Base-by-base conservation (phyloP, 305 asterid genomes). In the Solanum hybrid region DNA sequence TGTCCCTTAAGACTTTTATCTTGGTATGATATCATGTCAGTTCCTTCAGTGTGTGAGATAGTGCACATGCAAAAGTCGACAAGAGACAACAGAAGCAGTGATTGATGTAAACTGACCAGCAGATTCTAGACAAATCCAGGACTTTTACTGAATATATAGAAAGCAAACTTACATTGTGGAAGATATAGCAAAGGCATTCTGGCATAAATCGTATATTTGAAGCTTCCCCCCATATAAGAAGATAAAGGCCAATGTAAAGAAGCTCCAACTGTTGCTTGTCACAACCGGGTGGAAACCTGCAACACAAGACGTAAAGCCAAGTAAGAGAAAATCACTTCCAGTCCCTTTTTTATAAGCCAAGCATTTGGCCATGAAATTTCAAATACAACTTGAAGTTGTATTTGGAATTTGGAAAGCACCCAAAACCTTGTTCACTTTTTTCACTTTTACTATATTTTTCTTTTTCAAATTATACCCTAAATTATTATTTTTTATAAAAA, bases 191-290 rank as follows among this genome's bases (percentile, higher is more conserved):
- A 79, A 97, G 81, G 94, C 99, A 98, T 90, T 98, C 99, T 17
- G 99, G 99, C 99, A 98, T 98, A 90, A 98, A 98, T 40, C 99
- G 98, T 86, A 98, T 92, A 89, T 98, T 98, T 88, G 99, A 98
- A 91, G 99, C 99, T 96, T 98, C 99, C 51, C 99, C 99, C 99
- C 99, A 98, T 80, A 98, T 96, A 91, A 98, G 99, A 90, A 98
- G 98, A 96, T 96, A 98, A 79, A 98, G 97, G 80, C 94, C 99
- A 88, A 96, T 95, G 94, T 98, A 96, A 79, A 98, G 99, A 92
- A 98, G 98, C 93, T 96, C 96, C 72, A 94, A 92, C 92, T 98
- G 99, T 88, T 92, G 97, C 96, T 94, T 91, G 91, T 95, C 93
- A 89, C 93, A 92, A 81, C 92, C 94, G 86, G 29, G 79, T 22